Conservation (phyloP, 768 basidiomycete genomes). For the Pleurotus pulmonarius region DNA sequence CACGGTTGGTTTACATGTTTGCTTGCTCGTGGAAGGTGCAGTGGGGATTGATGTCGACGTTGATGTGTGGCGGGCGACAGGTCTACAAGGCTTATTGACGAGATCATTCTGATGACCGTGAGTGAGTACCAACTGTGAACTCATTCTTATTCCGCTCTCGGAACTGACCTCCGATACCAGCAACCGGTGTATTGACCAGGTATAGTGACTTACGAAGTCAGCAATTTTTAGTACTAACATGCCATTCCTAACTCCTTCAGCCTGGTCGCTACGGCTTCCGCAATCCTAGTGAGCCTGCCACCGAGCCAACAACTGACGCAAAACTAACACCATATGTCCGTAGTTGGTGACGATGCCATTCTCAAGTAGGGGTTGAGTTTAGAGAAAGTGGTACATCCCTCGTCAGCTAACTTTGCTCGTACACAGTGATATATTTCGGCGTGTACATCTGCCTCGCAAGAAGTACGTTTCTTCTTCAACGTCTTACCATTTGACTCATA, state of each 20-base stretch:
- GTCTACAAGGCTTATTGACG: background rate
- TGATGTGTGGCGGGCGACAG: background rate
- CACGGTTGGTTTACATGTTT: background rate
- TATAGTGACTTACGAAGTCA: background rate
- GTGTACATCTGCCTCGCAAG: background rate
- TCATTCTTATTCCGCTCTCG: background rate
- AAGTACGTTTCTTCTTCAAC: background rate
- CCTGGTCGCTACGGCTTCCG: background rate
- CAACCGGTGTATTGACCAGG: conserved; percentile 1
- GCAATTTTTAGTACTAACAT: background rate
- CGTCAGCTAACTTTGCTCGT: background rate
- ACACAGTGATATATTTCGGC: background rate
- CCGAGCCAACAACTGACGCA: background rate
- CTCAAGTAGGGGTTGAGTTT: background rate
- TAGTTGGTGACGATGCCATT: background rate
- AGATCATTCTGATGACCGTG: conserved; percentile 2
- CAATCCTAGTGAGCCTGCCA: background rate
- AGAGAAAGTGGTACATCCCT: background rate
- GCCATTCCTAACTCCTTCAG: background rate
- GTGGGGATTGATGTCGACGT: too few species aligned
- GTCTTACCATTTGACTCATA: too few species aligned
- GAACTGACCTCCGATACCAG: background rate
- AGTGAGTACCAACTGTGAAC: background rate
- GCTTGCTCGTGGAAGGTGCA: too few species aligned
- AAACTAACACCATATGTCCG: too few species aligned